Evolutionary conservation across 2,329 filamentous ascomycete genomes (phyloP).

Genomic region (Xylariaceae sp.): DNA sequence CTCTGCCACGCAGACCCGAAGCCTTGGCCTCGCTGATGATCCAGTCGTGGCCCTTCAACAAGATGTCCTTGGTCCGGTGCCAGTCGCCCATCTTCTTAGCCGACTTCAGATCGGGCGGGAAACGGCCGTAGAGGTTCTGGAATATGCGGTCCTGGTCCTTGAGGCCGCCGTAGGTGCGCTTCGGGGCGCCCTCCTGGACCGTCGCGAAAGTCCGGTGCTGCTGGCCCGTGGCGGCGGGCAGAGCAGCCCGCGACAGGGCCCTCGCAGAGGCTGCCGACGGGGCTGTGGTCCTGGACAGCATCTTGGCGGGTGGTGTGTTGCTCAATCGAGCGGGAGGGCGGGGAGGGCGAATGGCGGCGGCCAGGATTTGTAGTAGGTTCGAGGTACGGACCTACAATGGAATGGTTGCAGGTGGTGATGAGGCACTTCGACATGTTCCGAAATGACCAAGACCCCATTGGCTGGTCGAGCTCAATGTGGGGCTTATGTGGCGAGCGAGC

Average conservation of each 20-base stretch:
- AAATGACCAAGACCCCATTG: slow-evolving; percentile 20
- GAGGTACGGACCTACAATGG: slow-evolving; percentile 14
- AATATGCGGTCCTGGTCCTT: slow-evolving; percentile 98
- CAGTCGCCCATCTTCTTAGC: slow-evolving; percentile 98
- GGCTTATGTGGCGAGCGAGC: slow-evolving; percentile 13
- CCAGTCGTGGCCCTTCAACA: slow-evolving; percentile 96
- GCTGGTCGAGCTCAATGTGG: slow-evolving; percentile 10
- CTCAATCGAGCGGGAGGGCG: slow-evolving; percentile 28
- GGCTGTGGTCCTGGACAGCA: slow-evolving; percentile 37
- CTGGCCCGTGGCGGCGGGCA: slow-evolving; percentile 36
- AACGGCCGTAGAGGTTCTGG: slow-evolving; percentile 94
- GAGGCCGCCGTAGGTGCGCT: slow-evolving; percentile 74
- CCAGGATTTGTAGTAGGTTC: slow-evolving; percentile 16
- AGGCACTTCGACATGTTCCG: slow-evolving; percentile 23
- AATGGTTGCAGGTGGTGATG: too few relatives aligned
- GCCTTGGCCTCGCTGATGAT: slow-evolving; percentile 97
- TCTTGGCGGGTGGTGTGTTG: slow-evolving; percentile 25
- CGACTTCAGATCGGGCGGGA: slow-evolving; percentile 82
- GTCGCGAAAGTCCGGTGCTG: slow-evolving; percentile 70
- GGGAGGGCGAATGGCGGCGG: slow-evolving; percentile 20
- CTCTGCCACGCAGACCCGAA: slow-evolving; percentile 88
- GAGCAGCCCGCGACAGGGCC: slow-evolving; percentile 30
- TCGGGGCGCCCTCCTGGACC: slow-evolving; percentile 64
- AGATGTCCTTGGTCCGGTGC: slow-evolving; percentile 98
- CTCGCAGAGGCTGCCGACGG: slow-evolving; percentile 32